Conservation (phyloP, 2,329 filamentous ascomycete species). For the Paraconiothyrium sp. region DNA sequence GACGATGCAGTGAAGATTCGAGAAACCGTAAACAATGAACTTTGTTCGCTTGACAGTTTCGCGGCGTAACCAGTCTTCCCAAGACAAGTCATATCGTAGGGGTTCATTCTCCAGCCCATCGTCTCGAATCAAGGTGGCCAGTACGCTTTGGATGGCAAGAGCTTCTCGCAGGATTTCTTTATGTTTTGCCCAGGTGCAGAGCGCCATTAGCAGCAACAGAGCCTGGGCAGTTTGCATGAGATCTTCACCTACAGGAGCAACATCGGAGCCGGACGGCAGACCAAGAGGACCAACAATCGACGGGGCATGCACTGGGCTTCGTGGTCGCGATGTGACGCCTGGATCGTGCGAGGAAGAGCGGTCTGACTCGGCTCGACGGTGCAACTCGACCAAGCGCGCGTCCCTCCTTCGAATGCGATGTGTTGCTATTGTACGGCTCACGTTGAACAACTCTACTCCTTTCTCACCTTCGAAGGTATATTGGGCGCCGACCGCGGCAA, state of each 20-base stretch:
- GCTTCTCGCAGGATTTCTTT: slow-evolving; percentile 66
- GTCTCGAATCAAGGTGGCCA: slow-evolving; percentile 65
- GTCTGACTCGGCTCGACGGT: slow-evolving; percentile 34
- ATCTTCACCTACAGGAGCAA: slow-evolving; percentile 30
- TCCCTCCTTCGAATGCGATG: slow-evolving; percentile 62
- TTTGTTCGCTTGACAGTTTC: slow-evolving; percentile 65
- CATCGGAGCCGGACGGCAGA: slow-evolving; percentile 36
- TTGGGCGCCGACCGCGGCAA: slow-evolving; percentile 73
- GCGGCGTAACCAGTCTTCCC: slow-evolving; percentile 63
- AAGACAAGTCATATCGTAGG: slow-evolving; percentile 64
- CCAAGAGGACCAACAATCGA: slow-evolving; percentile 40
- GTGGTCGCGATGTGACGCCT: slow-evolving; percentile 22
- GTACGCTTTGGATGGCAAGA: slow-evolving; percentile 64
- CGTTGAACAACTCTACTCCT: slow-evolving; percentile 66
- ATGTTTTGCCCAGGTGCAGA: slow-evolving; percentile 69
- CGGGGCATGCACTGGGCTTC: slow-evolving; percentile 28
- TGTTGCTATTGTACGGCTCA: slow-evolving; percentile 63
- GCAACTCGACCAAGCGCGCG: slow-evolving; percentile 51
- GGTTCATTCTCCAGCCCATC: slow-evolving; percentile 63
- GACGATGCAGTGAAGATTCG: slow-evolving; percentile 69
- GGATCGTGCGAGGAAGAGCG: slow-evolving; percentile 29
- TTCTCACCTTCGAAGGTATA: slow-evolving; percentile 65
- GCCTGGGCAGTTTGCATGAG: slow-evolving; percentile 73
- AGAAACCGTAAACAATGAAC: slow-evolving; percentile 66
- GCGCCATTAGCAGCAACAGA: slow-evolving; percentile 68